Evolutionary conservation across 768 basidiomycete genomes (phyloP), one percentile per base, ranked within the genome.

Genomic region (Suillus lakei): DNA sequence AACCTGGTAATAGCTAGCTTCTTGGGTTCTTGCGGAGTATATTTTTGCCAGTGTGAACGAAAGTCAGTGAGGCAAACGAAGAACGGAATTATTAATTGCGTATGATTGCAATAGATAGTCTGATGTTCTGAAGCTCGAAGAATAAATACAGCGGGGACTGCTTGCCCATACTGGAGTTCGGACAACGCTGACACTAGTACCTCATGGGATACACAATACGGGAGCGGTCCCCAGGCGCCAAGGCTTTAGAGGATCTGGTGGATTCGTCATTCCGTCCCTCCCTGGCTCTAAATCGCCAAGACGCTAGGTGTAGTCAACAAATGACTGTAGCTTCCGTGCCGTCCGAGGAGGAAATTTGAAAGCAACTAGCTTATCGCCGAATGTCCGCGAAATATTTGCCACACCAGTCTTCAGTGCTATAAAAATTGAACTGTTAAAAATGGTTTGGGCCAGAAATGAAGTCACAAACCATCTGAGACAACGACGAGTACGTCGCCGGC

Each of bases 281-380:
- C 34, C 23, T 23, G n/a, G 26, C n/a, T 28, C 15, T 36, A 58
- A 23, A n/a, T 36, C 23, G 32, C 34, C 32, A n/a, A 56, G 16
- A 38, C 34, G 55, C 64, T 64, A 86, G 65, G 82, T 82, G 74
- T 88, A 89, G 71, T 93, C 91, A 60, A 91, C 79, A 74, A 91
- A 92, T 0, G 79, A 83, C 76, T 93, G 91, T 63, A 95, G 72
- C 77, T 88, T 90, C 67, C 76, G 80, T 12, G 90, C 91, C 15
- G 80, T 86, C 65, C 81, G 78, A n/a, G 89, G 86, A 4, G 93
- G 88, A 70, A 93, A 92, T 74, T 85, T 91, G 83, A 92, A 94
- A 15, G 91, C 92, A 2, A 82, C 74, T 51, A 95, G 78, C 72
- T 88, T 91, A 68, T 88, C 85, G 6, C 91, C 90, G 75, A 94